A percentile compares a stretch with the other conserved stretches of the same genome.
Evolutionary conservation across 805 yeast genomes (phyloP).

Genomic region (Nakazawaea peltata): DNA sequence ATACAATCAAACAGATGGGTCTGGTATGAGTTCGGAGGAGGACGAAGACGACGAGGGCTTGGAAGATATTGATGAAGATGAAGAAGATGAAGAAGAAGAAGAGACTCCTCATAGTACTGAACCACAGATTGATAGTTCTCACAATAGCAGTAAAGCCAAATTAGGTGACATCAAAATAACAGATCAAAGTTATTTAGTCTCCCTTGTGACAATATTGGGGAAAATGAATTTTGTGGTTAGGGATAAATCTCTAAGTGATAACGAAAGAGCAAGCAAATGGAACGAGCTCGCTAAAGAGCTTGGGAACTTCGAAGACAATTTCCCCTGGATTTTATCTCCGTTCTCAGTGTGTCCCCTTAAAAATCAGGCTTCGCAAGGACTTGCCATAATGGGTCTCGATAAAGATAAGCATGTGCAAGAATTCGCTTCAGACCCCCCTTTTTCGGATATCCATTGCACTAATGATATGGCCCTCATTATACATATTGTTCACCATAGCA

Average conservation of each 20-base stretch:
- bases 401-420: background rate
- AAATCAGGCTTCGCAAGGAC: slow-evolving; percentile 7
- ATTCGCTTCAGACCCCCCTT: slow-evolving; percentile 10
- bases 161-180: background rate
- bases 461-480: slow-evolving; percentile 9
- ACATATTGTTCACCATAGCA: slow-evolving; percentile 12
- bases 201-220: slow-evolving; percentile 3
- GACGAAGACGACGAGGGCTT: background rate
- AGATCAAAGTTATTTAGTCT: slow-evolving; percentile 6
- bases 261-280: background rate
- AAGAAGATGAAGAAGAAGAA: slow-evolving; percentile 1
- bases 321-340: slow-evolving; percentile 11
- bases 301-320: slow-evolving; percentile 6
- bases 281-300: slow-evolving; percentile 2
- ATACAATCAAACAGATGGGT: too few species aligned
- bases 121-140: too few species aligned
- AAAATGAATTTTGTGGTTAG: background rate
- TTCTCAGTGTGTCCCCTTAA: slow-evolving; percentile 8
- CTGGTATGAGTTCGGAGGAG: too few species aligned
- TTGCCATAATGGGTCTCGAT: slow-evolving; percentile 2
- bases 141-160: background rate
- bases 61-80: slow-evolving; percentile 4
- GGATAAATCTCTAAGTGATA: background rate
- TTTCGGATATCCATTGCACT: slow-evolving; percentile 10
- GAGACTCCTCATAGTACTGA: background rate